Conservation (phyloP, 2,329 filamentous ascomycete species). For the Thelonectria rubi region DNA sequence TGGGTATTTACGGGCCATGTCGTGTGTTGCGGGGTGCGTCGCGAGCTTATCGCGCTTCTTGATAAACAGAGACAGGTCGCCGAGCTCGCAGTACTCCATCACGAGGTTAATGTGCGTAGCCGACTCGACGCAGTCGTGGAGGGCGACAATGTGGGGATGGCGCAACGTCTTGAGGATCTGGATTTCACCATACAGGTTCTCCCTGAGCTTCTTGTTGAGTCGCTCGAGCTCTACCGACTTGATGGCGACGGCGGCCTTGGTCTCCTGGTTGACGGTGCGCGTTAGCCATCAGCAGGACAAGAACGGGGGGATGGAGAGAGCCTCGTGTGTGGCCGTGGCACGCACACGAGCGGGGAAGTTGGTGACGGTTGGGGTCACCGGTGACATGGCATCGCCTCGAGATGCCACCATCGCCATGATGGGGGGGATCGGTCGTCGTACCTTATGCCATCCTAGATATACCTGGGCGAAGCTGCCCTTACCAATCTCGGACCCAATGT, state of each 20-base stretch:
- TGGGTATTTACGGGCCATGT: slow-evolving; percentile 94
- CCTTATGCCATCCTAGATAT: slow-evolving; percentile 86
- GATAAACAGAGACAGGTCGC: slow-evolving; percentile 94
- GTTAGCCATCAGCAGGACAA: slow-evolving; percentile 21
- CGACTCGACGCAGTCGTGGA: slow-evolving; percentile 93
- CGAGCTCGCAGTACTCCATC: slow-evolving; percentile 98
- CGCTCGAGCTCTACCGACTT: slow-evolving; percentile 94
- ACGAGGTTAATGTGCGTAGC: slow-evolving; percentile 91
- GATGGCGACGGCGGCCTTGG: slow-evolving; percentile 87
- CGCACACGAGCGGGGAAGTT: background rate
- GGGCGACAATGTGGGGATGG: slow-evolving; percentile 95
- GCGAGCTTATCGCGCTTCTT: slow-evolving; percentile 87
- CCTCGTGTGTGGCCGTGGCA: slow-evolving; percentile 6
- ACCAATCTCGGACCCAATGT: slow-evolving; percentile 88
- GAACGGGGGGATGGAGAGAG: background rate
- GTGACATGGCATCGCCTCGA: slow-evolving; percentile 19
- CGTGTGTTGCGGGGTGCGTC: slow-evolving; percentile 81
- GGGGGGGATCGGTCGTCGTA: slow-evolving; percentile 48
- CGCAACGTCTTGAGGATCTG: slow-evolving; percentile 92
- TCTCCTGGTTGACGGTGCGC: slow-evolving; percentile 63
- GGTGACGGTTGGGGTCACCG: slow-evolving; percentile 18
- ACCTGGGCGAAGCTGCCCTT: slow-evolving; percentile 98
- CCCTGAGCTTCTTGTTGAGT: slow-evolving; percentile 94
- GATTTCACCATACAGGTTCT: slow-evolving; percentile 95
- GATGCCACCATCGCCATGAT: slow-evolving; percentile 16